A percentile compares a stretch with the other conserved stretches of the same genome.
Conservation (phyloP, 2,329 filamentous ascomycete genomes). For the Cylindrodendrum hubeiense region DNA sequence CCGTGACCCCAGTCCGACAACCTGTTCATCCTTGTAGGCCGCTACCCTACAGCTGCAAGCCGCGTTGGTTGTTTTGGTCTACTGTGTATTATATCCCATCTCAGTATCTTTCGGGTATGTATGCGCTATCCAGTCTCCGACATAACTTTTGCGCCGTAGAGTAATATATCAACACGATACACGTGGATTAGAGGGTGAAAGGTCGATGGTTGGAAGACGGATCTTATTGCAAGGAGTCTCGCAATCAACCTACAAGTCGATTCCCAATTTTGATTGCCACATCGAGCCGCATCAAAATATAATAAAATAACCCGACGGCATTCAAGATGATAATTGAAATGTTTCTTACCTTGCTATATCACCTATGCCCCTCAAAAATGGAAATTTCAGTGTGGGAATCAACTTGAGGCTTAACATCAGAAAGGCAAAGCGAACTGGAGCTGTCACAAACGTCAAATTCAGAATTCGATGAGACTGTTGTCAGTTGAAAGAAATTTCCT, state of each 20-base stretch:
- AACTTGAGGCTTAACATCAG: neutral
- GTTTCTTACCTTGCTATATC: slow-evolving; percentile 32
- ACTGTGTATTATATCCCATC: too few relatives aligned
- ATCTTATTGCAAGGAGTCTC: slow-evolving; percentile 22
- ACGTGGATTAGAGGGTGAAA: slow-evolving; percentile 29
- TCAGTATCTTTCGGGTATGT: too few relatives aligned
- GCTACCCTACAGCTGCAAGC: too few relatives aligned
- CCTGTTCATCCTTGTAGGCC: too few relatives aligned
- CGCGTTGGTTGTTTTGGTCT: too few relatives aligned
- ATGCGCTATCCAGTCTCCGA: slow-evolving; percentile 29
- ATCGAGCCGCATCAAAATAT: neutral
- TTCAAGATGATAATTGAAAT: neutral
- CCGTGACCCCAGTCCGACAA: too few relatives aligned
- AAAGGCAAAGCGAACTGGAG: neutral
- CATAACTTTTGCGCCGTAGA: slow-evolving; percentile 33
- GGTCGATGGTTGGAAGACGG: slow-evolving; percentile 30
- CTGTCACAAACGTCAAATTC: slow-evolving; percentile 23
- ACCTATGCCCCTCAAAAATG: slow-evolving; percentile 26
- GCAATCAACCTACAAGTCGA: neutral
- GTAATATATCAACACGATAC: slow-evolving; percentile 32
- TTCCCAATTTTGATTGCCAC: neutral
- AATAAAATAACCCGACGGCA: neutral
- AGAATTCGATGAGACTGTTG: slow-evolving; percentile 12
- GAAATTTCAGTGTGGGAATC: neutral
- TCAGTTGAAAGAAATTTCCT: neutral